Base-by-base conservation (phyloP, 257 asterid species). In the Nicotiana obtusifolia region DNA sequence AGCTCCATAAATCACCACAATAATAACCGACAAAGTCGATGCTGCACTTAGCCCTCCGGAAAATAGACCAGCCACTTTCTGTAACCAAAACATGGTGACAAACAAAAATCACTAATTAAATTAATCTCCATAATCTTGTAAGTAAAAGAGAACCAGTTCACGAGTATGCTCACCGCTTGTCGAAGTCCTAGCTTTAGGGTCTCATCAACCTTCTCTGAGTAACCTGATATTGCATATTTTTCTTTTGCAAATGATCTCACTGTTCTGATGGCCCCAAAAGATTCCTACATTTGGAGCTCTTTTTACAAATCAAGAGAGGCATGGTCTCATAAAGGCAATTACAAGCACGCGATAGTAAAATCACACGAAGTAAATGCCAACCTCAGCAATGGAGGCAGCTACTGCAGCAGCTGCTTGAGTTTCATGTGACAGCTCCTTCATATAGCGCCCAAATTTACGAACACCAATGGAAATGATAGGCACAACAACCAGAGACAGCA, bases 171-270 rank as follows among this genome's bases (percentile, higher is more conserved):
- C 84, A 92, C 98, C 52, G 98, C 97, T 85, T 91, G 98, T 84
- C 76, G 86, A 64, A 93, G 91, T 80, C 98, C 98, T 82, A 93
- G 98, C 84, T 89, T 88, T 81, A 93, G 87, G 28, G 98, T 91
- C 87, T 93, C 97, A 3, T 91, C 97, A 52, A 93, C 95, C 83
- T 93, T 93, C 87, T 87, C 91, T 44, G 98, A 88, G 83, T 93
- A 93, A 30, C 94, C 90, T 71, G 91, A 77, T 81, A 81, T 86
- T 83, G 90, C 94, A 84, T 91, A 90, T 53, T 88, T 85, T 83
- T 92, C 98, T 82, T 91, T 95, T n/a, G 98, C 97, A 87, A 93
- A 93, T 77, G 97, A 93, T 88, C 97, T 90, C 80, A 93, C 98
- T 3, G 98, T 93, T 75, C 97, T 93, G 66, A 93, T 84, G 4